A percentile compares a stretch with the other conserved stretches of the same genome.
These are phyloP conservation scores for Dictyophora rubrovolvata DNA, from an alignment of 768 basidiomycete genomes.

Conservation along the genomic window DNA sequence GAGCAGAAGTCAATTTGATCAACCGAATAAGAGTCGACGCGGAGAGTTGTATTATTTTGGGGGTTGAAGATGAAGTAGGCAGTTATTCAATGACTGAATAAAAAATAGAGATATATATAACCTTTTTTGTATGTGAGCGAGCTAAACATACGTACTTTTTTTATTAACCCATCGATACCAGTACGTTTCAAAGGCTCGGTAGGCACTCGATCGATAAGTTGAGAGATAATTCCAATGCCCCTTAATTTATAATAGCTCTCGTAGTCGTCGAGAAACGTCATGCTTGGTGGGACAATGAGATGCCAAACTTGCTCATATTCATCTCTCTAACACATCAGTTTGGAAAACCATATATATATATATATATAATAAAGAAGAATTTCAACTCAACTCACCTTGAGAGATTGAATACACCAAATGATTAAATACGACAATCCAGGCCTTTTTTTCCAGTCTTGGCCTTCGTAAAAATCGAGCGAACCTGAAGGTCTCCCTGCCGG, in stretches of 20 bases:
- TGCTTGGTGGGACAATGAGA: conserved; percentile 65
- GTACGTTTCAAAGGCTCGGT: conserved; percentile 53
- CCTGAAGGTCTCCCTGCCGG: conserved; percentile 54
- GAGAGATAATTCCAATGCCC: conserved; percentile 45
- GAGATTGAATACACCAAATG: conserved; percentile 56
- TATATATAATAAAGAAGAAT: too few relatives aligned
- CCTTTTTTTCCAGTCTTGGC: conserved; percentile 60
- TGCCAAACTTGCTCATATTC: conserved; percentile 64
- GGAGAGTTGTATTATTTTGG: conserved; percentile 43
- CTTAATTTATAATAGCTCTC: conserved; percentile 57
- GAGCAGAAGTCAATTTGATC: conserved; percentile 39
- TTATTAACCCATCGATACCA: conserved; percentile 59
- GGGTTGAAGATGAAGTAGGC: conserved; percentile 52
- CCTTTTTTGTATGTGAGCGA: conserved; percentile 6
- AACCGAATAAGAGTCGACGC: conserved; percentile 41
- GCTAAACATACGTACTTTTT: conserved; percentile 35
- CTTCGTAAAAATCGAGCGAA: conserved; percentile 61
- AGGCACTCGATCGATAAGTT: conserved; percentile 50
- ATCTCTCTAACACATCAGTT: too few relatives aligned
- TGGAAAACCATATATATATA: too few relatives aligned
- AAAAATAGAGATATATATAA: not conserved
- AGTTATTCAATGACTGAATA: conserved; percentile 49
- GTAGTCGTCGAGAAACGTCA: conserved; percentile 74
- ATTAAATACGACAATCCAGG: conserved; percentile 49
- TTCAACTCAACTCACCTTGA: conserved; percentile 48